Conservation (phyloP, 441 rosid genomes). For the Pelargonium cotyledonis region DNA sequence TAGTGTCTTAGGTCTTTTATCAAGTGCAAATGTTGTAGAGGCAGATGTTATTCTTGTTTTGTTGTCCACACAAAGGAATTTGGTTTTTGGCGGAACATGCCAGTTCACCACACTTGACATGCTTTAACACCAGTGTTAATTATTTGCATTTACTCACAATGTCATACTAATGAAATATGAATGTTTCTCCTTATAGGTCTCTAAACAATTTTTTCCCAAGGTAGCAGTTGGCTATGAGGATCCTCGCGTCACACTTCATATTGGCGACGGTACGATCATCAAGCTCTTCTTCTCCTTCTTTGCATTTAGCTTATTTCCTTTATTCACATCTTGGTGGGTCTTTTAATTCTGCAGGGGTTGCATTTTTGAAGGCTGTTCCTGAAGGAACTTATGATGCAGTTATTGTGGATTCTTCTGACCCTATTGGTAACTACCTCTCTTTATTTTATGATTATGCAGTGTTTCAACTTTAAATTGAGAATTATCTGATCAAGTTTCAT, state of each 20-base stretch:
- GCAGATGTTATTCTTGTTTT: neutral
- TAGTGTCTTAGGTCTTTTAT: no score
- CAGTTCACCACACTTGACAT: neutral
- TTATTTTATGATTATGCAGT: conserved; percentile 1
- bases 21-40: no score
- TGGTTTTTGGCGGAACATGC: neutral
- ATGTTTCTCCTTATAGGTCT: conserved; percentile 41
- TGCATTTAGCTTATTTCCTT: no score
- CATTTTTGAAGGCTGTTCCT: conserved; percentile 65
- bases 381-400: conserved; percentile 83
- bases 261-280: conserved; percentile 68
- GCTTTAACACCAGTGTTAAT: neutral
- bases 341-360: conserved; percentile 55
- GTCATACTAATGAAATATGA: neutral
- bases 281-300: neutral
- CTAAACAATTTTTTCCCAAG: conserved; percentile 73
- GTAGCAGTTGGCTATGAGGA: conserved; percentile 79
- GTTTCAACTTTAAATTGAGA: neutral
- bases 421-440: conserved; percentile 45
- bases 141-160: neutral
- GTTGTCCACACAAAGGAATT: neutral
- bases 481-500: neutral
- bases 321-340: conserved; percentile 7
- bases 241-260: conserved; percentile 69
- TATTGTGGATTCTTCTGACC: conserved; percentile 91